Evolutionary conservation across 495 filamentous ascomycete genomes (phyloP), one percentile per base, ranked within the genome.

Genomic region (Emericellopsis terricola): DNA sequence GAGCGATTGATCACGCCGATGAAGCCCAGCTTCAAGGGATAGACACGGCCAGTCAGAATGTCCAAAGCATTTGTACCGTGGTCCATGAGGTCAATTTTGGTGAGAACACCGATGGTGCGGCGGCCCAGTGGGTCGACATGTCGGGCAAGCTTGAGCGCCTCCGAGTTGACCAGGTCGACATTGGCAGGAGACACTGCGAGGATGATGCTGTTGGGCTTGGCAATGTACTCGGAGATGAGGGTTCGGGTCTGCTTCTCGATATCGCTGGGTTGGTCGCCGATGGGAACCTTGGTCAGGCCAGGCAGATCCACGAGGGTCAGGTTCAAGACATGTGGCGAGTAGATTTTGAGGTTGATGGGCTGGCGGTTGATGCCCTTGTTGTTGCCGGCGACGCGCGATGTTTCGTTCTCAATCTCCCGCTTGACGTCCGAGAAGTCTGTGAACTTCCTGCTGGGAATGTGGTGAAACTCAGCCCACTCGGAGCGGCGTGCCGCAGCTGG

Each of bases 211-310:
- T 99, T 99, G 5, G 89, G 89, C 54, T 99, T 99, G 8, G 89
- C 89, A 44, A 94, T 99, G 47, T 99, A 99, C 61, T 99, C 89
- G 36, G 86, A 73, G 40, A 99, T 99, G 38, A 99, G 68, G 36
- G 84, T 93, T 28, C 91, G 73, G 3, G 91, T 99, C 57, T 99
- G 89, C 55, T 96, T 96, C 59, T 99, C 89, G 44, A 99, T 99
- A 52, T 99, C 89, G 40, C 81, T 76, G 14, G 89, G 89, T 55
- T 99, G 89, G 52, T 99, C 89, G 35, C 89, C 89, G 53, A 99
- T 99, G 14, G 89, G 91, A 43, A 93, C 87, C 65, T 99, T 99
- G 36, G 89, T 99, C 41, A 99, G 60, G 34, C 89, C 89, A 8
- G 89, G 89, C 41, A 99, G 54, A 63, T 99, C 89, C 37, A 99